Percentiles rank a stretch among this genome's conserved stretches.
Evolutionary conservation across 2,329 filamentous ascomycete species (phyloP).

Genomic region (Pyricularia sp.): DNA sequence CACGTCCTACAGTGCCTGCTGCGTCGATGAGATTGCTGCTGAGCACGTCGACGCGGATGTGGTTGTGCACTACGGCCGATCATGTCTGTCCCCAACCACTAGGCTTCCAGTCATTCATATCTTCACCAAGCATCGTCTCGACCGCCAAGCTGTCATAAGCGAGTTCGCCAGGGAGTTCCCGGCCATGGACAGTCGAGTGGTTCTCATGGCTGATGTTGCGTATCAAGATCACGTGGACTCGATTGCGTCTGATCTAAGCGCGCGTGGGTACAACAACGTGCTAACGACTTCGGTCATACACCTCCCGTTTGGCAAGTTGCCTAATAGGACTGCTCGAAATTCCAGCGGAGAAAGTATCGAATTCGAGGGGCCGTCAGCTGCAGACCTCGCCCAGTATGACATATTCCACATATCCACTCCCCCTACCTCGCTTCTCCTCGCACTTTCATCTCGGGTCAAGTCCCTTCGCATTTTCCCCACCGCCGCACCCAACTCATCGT

Average conservation of each 20-base stretch:
- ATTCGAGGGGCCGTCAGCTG: conserved; percentile 25
- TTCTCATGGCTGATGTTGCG: conserved; percentile 84
- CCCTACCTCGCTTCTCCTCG: conserved; percentile 74
- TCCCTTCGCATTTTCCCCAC: conserved; percentile 67
- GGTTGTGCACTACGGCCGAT: conserved; percentile 87
- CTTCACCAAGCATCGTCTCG: conserved; percentile 67
- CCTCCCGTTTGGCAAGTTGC: conserved; percentile 70
- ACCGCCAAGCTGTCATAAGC: conserved; percentile 44
- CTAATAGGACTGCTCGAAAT: conserved; percentile 63
- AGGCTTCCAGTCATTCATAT: conserved; percentile 83
- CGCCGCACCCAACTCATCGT: not conserved
- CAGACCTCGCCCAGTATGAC: conserved; percentile 55
- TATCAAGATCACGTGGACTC: conserved; percentile 65
- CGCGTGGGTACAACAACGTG: conserved; percentile 59
- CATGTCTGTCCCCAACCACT: conserved; percentile 84
- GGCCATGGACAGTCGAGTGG: conserved; percentile 55
- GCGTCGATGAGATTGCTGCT: conserved; percentile 92
- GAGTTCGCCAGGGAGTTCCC: conserved; percentile 63
- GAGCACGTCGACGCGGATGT: conserved; percentile 88
- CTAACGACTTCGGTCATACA: conserved; percentile 65
- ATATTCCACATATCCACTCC: conserved; percentile 78
- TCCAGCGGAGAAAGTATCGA: conserved; percentile 19
- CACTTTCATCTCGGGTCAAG: conserved; percentile 72
- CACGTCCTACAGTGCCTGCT: conserved; percentile 94
- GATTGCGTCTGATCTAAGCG: conserved; percentile 44